Evolutionary conservation across 23 red algal species (phyloP).

Genomic region (Gracilaria caudata): DNA sequence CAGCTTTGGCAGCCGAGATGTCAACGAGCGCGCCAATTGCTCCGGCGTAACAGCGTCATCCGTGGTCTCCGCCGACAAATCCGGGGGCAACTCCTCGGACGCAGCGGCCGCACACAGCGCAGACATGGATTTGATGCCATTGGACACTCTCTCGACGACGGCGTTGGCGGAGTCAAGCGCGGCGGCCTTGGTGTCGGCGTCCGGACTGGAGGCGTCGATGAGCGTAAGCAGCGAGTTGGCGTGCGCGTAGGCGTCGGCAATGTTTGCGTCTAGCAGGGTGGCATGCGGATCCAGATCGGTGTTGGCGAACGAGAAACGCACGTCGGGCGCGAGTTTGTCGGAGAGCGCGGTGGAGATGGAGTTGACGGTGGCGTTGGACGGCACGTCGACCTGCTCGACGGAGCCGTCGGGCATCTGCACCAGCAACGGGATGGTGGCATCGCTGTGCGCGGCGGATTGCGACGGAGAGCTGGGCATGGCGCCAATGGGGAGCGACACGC

Average conservation of each 20-base stretch:
- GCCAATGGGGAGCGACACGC: not conserved
- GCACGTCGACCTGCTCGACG: slow-evolving; percentile 61
- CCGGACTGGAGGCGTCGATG: slow-evolving; percentile 36
- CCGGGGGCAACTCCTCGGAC: not conserved
- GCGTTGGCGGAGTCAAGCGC: slow-evolving; percentile 71
- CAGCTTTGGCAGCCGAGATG: slow-evolving; percentile 32
- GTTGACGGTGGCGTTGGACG: slow-evolving; percentile 44
- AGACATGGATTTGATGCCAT: slow-evolving; percentile 69
- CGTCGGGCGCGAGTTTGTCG: slow-evolving; percentile 28
- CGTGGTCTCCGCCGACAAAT: slow-evolving; percentile 4
- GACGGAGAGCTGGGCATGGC: not conserved
- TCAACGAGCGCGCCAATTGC: slow-evolving; percentile 32
- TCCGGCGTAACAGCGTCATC: slow-evolving; percentile 17
- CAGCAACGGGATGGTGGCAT: slow-evolving; percentile 46
- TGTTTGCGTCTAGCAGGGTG: slow-evolving; percentile 67
- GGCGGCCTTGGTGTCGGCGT: slow-evolving; percentile 45
- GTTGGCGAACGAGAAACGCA: slow-evolving; percentile 56
- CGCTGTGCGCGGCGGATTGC: not conserved
- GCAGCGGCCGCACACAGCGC: slow-evolving; percentile 52
- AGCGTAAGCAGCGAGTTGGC: slow-evolving; percentile 55
- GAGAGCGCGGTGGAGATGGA: slow-evolving; percentile 30
- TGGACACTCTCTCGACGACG: slow-evolving; percentile 59
- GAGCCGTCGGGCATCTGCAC: slow-evolving; percentile 56
- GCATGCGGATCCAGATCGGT: slow-evolving; percentile 47
- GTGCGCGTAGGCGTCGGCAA: slow-evolving; percentile 71